Evolutionary conservation across 208 protist genomes (phyloP).

Genomic region (Leishmania braziliensis): DNA sequence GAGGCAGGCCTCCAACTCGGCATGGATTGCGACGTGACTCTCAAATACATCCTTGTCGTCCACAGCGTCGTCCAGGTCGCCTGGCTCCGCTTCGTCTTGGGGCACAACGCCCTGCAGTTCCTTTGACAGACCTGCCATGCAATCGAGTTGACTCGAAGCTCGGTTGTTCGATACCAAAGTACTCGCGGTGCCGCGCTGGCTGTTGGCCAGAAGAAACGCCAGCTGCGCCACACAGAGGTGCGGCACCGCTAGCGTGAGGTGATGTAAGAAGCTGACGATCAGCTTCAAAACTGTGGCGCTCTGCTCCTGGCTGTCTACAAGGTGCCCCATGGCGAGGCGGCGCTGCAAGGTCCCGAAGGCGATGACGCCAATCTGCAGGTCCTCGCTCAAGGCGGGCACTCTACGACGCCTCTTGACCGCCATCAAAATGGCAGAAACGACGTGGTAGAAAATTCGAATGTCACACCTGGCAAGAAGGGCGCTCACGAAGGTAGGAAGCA

Average conservation of each 20-base stretch:
- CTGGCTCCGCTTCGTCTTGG: background rate
- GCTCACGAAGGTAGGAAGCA: constrained; percentile 38
- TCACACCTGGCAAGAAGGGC: constrained; percentile 48
- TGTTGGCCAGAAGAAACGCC: background rate
- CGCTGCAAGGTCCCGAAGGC: constrained; percentile 23
- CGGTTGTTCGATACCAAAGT: background rate
- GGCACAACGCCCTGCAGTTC: background rate
- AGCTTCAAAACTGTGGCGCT: background rate
- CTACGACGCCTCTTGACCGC: constrained; percentile 22
- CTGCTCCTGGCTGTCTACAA: background rate
- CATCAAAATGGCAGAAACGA: constrained; percentile 43
- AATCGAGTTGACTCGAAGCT: background rate
- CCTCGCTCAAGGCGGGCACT: constrained; percentile 10
- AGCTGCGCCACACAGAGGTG: background rate
- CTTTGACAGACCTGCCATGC: background rate
- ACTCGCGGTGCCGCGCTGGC: background rate
- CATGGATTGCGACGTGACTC: background rate
- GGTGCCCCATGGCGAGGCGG: constrained; percentile 7
- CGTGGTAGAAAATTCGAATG: constrained; percentile 42
- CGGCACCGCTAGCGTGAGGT: background rate
- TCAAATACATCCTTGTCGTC: constrained; percentile 4
- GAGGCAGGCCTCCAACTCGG: constrained; percentile 27
- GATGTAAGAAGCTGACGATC: background rate
- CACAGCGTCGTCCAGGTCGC: background rate
- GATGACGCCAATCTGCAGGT: constrained; percentile 22